Percentiles rank a stretch among this genome's conserved stretches.
Conservation (phyloP, 352 stramenopile species). For the Globisporangium solare region DNA sequence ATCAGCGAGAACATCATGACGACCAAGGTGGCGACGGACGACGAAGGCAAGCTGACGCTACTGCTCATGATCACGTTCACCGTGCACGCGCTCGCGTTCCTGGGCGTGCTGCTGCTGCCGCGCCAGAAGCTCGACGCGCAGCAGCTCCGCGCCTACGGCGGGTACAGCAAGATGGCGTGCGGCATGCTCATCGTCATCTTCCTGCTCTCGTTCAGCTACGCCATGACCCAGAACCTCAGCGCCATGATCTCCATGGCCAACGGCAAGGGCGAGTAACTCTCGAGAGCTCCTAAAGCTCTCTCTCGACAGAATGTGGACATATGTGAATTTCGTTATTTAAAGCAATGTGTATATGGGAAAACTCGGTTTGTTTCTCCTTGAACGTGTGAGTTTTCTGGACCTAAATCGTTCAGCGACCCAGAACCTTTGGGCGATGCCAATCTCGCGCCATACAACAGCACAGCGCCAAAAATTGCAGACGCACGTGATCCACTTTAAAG, state of each 20-base stretch:
- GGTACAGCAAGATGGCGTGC: constrained; percentile 49
- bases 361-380: too few species aligned
- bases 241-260: constrained; percentile 17
- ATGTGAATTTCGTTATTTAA: too few species aligned
- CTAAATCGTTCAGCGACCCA: too few species aligned
- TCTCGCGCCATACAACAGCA: too few species aligned
- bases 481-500: too few species aligned
- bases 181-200: constrained; percentile 52
- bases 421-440: too few species aligned
- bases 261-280: constrained; percentile 6
- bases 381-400: too few species aligned
- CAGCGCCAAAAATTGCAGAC: too few species aligned
- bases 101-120: constrained; percentile 35
- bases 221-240: constrained; percentile 17
- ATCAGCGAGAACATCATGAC: constrained; percentile 31
- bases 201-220: constrained; percentile 56
- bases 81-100: constrained; percentile 48
- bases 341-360: too few species aligned
- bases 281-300: too few species aligned
- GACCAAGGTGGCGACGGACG: constrained; percentile 1
- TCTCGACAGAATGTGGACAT: too few species aligned
- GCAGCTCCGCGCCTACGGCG: constrained; percentile 56
- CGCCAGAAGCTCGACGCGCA: constrained; percentile 63
- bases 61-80: constrained; percentile 50
- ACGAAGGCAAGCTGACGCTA: constrained; percentile 20